Percentiles rank a stretch among this genome's conserved stretches.
Conservation (phyloP, 2,329 filamentous ascomycete genomes). For the Gnomoniopsis smithogilvyi region DNA sequence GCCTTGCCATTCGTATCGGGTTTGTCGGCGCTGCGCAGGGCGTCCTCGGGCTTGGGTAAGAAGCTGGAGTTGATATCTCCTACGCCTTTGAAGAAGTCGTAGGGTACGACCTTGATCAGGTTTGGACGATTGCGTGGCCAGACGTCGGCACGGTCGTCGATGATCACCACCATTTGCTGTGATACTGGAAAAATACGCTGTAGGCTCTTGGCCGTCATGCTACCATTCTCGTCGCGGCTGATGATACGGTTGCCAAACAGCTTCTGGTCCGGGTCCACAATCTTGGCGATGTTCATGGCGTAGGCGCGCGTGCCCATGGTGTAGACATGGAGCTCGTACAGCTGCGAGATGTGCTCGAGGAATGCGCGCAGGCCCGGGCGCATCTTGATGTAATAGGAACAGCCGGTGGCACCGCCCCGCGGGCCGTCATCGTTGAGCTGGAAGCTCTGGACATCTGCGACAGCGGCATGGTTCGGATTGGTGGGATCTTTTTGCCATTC, state of each 20-base stretch:
- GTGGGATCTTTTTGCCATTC: slow-evolving; percentile 89
- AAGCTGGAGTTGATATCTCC: slow-evolving; percentile 99
- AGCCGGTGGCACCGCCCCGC: slow-evolving; percentile 64
- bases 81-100: slow-evolving; percentile 97
- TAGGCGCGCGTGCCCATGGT: slow-evolving; percentile 99
- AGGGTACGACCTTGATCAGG: slow-evolving; percentile 89
- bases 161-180: slow-evolving; percentile 99
- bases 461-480: slow-evolving; percentile 87
- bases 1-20: slow-evolving; percentile 21
- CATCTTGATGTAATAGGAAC: slow-evolving; percentile 98
- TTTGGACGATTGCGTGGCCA: slow-evolving; percentile 90
- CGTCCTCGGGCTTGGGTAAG: slow-evolving; percentile 71
- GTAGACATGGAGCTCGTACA: slow-evolving; percentile 97
- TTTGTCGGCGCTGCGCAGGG: slow-evolving; percentile 33
- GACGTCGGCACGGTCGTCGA: slow-evolving; percentile 94
- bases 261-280: slow-evolving; percentile 85
- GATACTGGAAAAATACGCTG: slow-evolving; percentile 92
- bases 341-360: slow-evolving; percentile 68
- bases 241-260: slow-evolving; percentile 94
- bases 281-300: slow-evolving; percentile 83
- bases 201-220: slow-evolving; percentile 83
- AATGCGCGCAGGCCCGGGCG: slow-evolving; percentile 83
- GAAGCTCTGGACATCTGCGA: slow-evolving; percentile 85
- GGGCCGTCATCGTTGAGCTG: slow-evolving; percentile 84
- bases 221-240: slow-evolving; percentile 95